Conservation (phyloP, 169 alveolate genomes). For the Plasmodium berghei region DNA sequence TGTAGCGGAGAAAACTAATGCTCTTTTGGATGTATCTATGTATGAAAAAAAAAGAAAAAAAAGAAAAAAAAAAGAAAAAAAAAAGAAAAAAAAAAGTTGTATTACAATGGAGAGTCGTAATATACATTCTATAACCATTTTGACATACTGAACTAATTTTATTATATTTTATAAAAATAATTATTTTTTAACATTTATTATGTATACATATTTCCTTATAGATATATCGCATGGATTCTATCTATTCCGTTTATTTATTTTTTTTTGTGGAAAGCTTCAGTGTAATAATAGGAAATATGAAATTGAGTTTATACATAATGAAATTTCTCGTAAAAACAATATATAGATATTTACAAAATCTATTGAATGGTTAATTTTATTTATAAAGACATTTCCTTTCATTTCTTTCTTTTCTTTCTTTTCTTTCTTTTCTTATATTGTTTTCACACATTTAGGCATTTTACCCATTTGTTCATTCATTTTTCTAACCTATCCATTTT, state of each 20-base stretch:
- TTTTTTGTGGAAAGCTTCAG: conserved; percentile 12
- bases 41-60: background rate
- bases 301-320: background rate
- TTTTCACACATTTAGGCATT: conserved; percentile 30
- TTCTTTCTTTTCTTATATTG: background rate
- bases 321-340: background rate
- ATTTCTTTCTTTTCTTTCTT: background rate
- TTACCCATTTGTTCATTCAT: conserved; percentile 65
- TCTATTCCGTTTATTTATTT: conserved; percentile 42
- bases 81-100: background rate
- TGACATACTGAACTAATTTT: no score
- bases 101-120: background rate
- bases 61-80: background rate
- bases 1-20: conserved; percentile 2
- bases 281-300: conserved; percentile 2
- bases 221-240: conserved; percentile 17
- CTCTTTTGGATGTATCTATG: conserved; percentile 26
- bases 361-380: background rate
- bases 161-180: no score
- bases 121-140: no score
- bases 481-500: conserved; percentile 41
- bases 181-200: no score
- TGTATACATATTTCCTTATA: background rate
- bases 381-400: no score
- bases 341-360: background rate